A percentile compares a stretch with the other conserved stretches of the same genome.
phyloP scores from a whole-genome alignment of 2,329 filamentous ascomycete species.

The Neopestalotiopsis clavispora region DNA sequence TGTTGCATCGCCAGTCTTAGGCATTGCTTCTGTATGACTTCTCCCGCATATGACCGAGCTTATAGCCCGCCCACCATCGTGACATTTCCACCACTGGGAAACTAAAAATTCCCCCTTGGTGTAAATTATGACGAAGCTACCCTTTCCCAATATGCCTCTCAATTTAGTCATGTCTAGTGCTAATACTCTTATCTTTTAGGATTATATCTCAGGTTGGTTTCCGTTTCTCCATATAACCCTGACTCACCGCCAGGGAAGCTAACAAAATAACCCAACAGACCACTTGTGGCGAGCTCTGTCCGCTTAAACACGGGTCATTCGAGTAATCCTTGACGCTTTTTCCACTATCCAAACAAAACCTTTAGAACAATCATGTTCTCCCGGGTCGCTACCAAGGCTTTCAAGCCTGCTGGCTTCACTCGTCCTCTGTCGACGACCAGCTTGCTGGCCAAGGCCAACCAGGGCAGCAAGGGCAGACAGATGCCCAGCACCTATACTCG shows the following conservation, averaged over 20 bases:
- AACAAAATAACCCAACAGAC: constrained; percentile 44
- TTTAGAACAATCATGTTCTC: constrained; percentile 59
- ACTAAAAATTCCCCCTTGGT: background rate
- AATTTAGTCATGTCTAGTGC: constrained; percentile 33
- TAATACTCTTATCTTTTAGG: constrained; percentile 55
- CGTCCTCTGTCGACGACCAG: constrained; percentile 45
- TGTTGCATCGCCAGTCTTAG: background rate
- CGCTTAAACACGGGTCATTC: constrained; percentile 45
- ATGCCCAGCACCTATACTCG: constrained; percentile 64
- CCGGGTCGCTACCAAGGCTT: constrained; percentile 56
- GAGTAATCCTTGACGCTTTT: constrained; percentile 32
- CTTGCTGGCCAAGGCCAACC: constrained; percentile 56
- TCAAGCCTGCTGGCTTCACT: constrained; percentile 56
- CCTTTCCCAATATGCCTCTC: constrained; percentile 7
- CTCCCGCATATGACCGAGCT: background rate
- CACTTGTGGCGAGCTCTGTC: constrained; percentile 59
- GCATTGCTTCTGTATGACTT: constrained; percentile 2
- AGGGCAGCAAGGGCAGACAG: constrained; percentile 71
- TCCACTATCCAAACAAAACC: constrained; percentile 24
- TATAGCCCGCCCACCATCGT: constrained; percentile 9
- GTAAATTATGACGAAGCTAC: background rate
- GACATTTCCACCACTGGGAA: background rate
- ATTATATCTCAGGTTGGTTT: constrained; percentile 76
- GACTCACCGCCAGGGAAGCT: constrained; percentile 49
- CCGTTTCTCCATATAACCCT: constrained; percentile 29